phyloP scores from a whole-genome alignment of 345 rosid species.

The Gossypium longicalyx region DNA sequence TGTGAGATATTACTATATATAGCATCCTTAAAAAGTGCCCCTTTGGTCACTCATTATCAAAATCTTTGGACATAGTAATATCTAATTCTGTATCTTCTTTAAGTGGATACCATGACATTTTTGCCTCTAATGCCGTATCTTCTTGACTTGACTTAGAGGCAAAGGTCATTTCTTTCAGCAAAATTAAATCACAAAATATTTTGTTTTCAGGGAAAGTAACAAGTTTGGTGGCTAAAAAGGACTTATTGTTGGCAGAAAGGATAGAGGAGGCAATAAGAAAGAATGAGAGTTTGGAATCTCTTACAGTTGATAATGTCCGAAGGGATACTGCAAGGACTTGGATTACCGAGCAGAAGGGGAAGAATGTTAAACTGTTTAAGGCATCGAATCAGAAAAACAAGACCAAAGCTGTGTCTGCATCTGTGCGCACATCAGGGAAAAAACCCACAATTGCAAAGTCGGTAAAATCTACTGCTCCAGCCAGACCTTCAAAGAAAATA shows the following conservation, averaged over 20 bases:
- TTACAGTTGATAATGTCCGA: conserved; percentile 53
- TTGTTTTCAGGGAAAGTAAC: conserved; percentile 72
- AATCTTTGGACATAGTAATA: background rate
- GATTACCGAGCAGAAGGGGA: conserved; percentile 62
- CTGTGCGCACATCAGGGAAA: conserved; percentile 19
- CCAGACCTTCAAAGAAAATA: conserved; percentile 37
- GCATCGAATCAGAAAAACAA: conserved; percentile 41
- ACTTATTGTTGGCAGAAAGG: conserved; percentile 48
- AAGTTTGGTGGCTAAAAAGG: conserved; percentile 64
- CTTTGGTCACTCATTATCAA: background rate
- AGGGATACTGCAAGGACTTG: conserved; percentile 61
- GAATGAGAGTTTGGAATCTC: conserved; percentile 81
- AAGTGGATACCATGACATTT: background rate
- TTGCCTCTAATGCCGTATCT: background rate
- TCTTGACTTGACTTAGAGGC: background rate
- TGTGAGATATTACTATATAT: background rate
- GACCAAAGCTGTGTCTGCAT: conserved; percentile 21
- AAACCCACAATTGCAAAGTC: conserved; percentile 36
- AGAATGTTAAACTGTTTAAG: conserved; percentile 39
- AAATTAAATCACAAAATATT: background rate
- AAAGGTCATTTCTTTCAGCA: background rate
- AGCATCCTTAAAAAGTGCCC: background rate
- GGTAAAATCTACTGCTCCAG: conserved; percentile 29
- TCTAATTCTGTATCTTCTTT: background rate
- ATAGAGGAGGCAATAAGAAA: conserved; percentile 79